phyloP scores from a whole-genome alignment of 2,329 filamentous ascomycete genomes.

The Diatrype stigma region DNA sequence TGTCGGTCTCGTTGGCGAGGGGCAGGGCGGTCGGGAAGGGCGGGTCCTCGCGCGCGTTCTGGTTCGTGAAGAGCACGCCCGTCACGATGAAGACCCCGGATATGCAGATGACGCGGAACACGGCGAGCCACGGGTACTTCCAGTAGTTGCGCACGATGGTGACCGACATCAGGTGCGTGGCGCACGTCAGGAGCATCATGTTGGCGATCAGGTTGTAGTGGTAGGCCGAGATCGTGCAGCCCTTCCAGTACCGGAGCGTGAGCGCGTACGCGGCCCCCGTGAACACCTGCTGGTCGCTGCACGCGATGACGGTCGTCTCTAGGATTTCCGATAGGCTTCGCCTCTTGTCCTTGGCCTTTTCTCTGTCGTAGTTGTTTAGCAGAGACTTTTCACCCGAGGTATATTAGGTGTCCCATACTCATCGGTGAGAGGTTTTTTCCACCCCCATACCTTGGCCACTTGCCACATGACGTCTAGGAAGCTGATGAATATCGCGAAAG shows the following conservation, averaged over 20 bases:
- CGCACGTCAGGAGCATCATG: conserved; percentile 32
- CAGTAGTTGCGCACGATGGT: conserved; percentile 32
- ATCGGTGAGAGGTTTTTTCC: conserved; percentile 5
- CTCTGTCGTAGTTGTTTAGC: conserved; percentile 2
- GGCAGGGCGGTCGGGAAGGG: conserved; percentile 27
- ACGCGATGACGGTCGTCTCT: conserved; percentile 28
- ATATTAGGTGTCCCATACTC: conserved; percentile 6
- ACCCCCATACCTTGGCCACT: conserved; percentile 3
- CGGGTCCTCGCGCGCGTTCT: conserved; percentile 14
- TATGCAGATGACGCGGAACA: conserved; percentile 26
- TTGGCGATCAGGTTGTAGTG: conserved; percentile 35
- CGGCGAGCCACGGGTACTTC: conserved; percentile 24
- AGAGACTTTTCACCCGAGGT: background rate
- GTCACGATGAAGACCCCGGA: conserved; percentile 27
- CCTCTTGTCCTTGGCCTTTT: conserved; percentile 1
- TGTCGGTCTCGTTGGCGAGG: conserved; percentile 11
- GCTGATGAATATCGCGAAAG: conserved; percentile 14
- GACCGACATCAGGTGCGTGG: conserved; percentile 32
- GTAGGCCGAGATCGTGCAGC: conserved; percentile 30
- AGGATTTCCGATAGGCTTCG: conserved; percentile 25
- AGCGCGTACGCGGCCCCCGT: conserved; percentile 33
- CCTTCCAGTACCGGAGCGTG: conserved; percentile 28
- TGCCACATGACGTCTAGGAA: conserved; percentile 13
- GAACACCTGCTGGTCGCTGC: conserved; percentile 35
- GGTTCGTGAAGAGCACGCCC: conserved; percentile 28